Percentiles rank a stretch among this genome's conserved stretches.
phyloP scores from a whole-genome alignment of 1,284 basidiomycete genomes.

The Bondarzewia mesenterica region DNA sequence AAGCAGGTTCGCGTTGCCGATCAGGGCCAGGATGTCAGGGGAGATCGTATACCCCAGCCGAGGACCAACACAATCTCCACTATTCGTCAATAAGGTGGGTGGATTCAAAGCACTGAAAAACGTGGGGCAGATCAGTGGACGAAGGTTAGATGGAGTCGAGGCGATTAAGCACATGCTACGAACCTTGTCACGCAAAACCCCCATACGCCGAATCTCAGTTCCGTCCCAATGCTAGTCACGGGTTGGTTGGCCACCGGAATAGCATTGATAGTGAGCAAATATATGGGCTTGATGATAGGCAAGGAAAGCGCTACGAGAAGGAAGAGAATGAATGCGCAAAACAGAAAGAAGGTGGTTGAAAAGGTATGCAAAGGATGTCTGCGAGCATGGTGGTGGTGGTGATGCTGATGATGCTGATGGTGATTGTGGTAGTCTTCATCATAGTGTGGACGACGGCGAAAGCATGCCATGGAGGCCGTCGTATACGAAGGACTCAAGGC shows the following conservation, averaged over 20 bases:
- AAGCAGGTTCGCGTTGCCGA: conserved; percentile 35
- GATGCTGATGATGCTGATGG: neutral
- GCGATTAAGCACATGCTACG: conserved; percentile 5
- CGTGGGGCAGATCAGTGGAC: neutral
- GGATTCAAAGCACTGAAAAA: conserved; percentile 22
- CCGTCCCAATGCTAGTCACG: conserved; percentile 46
- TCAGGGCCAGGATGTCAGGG: conserved; percentile 26
- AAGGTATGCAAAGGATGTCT: conserved; percentile 10
- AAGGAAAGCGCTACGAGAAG: conserved; percentile 67
- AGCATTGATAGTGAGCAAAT: conserved; percentile 51
- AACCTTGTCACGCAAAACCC: conserved; percentile 59
- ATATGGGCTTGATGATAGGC: conserved; percentile 66
- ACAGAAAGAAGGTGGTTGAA: conserved; percentile 35
- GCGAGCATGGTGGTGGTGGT: conserved; percentile 6
- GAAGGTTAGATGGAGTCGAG: neutral
- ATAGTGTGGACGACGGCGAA: neutral
- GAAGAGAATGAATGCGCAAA: conserved; percentile 58
- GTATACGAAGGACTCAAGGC: too few species aligned
- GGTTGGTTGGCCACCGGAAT: conserved; percentile 25
- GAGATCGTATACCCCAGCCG: conserved; percentile 37
- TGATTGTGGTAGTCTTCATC: neutral
- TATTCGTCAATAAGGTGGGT: conserved; percentile 21
- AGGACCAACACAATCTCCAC: conserved; percentile 47
- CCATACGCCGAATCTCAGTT: conserved; percentile 68
- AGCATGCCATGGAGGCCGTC: neutral